These are phyloP conservation scores for Clonostachys rosea DNA, from an alignment of 2,329 filamentous ascomycete genomes.

Conservation along the genomic window DNA sequence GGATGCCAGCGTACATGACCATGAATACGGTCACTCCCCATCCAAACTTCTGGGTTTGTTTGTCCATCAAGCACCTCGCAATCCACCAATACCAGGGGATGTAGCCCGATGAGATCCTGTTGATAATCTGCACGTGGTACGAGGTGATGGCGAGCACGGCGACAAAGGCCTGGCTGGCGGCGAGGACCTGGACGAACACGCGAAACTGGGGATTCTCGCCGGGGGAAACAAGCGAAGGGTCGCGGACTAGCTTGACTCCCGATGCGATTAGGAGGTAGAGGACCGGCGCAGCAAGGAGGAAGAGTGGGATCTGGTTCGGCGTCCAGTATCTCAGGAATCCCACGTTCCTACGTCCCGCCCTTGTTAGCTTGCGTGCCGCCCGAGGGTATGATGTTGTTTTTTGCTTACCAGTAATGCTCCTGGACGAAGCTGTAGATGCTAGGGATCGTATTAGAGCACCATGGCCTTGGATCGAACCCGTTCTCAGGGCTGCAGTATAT, in stretches of 20 bases:
- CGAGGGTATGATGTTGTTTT: background rate
- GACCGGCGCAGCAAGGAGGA: conserved; percentile 77
- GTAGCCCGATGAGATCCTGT: conserved; percentile 81
- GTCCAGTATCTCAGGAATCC: conserved; percentile 93
- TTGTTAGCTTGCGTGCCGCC: conserved; percentile 3
- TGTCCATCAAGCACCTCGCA: conserved; percentile 40
- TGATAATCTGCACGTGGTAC: conserved; percentile 94
- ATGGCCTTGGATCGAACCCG: conserved; percentile 46
- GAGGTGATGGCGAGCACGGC: conserved; percentile 67
- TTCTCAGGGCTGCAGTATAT: conserved; percentile 54
- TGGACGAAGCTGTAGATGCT: conserved; percentile 94
- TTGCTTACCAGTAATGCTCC: conserved; percentile 75
- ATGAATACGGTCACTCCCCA: conserved; percentile 57
- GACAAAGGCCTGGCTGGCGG: conserved; percentile 68
- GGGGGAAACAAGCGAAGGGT: conserved; percentile 8
- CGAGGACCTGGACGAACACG: conserved; percentile 50
- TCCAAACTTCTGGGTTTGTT: conserved; percentile 21
- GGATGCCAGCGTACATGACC: conserved; percentile 77
- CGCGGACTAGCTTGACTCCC: conserved; percentile 32
- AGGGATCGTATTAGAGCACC: conserved; percentile 71
- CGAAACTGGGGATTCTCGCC: conserved; percentile 6
- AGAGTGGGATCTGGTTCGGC: conserved; percentile 77
- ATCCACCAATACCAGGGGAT: conserved; percentile 87
- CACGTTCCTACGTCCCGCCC: conserved; percentile 60
- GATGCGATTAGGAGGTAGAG: conserved; percentile 60